Evolutionary conservation across 2,329 filamentous ascomycete species (phyloP).

Genomic region (Sporothrix brasiliensis): DNA sequence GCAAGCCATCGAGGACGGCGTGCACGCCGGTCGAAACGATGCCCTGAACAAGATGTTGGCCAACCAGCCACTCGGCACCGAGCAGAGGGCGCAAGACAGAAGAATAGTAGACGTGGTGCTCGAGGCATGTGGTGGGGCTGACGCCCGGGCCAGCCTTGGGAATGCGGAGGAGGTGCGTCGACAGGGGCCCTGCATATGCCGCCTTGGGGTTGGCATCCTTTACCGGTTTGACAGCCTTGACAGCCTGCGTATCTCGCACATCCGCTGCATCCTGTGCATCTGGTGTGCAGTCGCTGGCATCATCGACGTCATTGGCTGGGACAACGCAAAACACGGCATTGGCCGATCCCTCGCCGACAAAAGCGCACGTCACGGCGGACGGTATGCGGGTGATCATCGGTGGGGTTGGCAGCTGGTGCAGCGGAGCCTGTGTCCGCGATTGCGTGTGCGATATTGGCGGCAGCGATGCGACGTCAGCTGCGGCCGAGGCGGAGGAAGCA

Average conservation of each 20-base stretch:
- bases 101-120: conserved; percentile 54
- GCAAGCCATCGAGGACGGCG: conserved; percentile 56
- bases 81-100: conserved; percentile 60
- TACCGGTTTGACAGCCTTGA: background rate
- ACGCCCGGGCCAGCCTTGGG: conserved; percentile 54
- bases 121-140: conserved; percentile 45
- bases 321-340: conserved; percentile 66
- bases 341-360: conserved; percentile 69
- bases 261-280: background rate
- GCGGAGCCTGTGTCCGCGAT: background rate
- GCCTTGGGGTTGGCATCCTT: conserved; percentile 15
- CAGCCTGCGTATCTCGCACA: background rate
- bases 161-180: conserved; percentile 36
- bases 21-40: conserved; percentile 46
- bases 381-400: conserved; percentile 32
- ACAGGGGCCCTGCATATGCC: conserved; percentile 23
- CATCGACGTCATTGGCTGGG: conserved; percentile 5
- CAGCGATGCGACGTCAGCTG: conserved; percentile 4
- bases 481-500: conserved; percentile 10
- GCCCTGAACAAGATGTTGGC: conserved; percentile 57
- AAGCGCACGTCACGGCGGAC: conserved; percentile 40
- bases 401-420: conserved; percentile 17
- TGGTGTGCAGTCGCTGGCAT: background rate
- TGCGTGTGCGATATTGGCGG: background rate
- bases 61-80: conserved; percentile 54